Conservation (phyloP, 495 filamentous ascomycete species). For the Penicillium turbatum region DNA sequence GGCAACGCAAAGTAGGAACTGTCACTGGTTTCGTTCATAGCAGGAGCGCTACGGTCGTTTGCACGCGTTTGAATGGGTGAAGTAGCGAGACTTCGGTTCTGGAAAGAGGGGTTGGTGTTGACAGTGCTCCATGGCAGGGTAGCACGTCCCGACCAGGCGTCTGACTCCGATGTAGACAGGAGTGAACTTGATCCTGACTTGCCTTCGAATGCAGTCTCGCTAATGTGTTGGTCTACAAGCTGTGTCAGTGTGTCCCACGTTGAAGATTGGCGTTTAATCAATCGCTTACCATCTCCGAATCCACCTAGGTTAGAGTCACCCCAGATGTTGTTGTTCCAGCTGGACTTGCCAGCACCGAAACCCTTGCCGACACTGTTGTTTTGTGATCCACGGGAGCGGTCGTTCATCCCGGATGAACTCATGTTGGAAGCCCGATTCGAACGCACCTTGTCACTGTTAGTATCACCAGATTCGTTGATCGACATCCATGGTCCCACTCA, state of each 20-base stretch:
- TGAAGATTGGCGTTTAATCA: background rate
- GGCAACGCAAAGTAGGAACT: conserved; percentile 41
- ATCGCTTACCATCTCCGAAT: conserved; percentile 40
- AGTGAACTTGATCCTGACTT: conserved; percentile 65
- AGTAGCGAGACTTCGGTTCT: conserved; percentile 41
- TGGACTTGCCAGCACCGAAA: conserved; percentile 43
- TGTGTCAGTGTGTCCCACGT: conserved; percentile 6
- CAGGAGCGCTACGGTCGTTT: conserved; percentile 37
- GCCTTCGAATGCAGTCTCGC: conserved; percentile 38
- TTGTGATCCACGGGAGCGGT: conserved; percentile 37
- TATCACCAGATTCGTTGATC: background rate
- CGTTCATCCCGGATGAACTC: conserved; percentile 38
- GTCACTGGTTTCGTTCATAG: conserved; percentile 40
- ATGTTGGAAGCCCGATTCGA: conserved; percentile 39
- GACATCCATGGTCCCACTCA: conserved; percentile 15
- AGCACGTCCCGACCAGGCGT: conserved; percentile 48
- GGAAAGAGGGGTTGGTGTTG: conserved; percentile 45
- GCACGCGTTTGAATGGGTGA: conserved; percentile 48
- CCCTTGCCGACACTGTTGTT: conserved; percentile 37
- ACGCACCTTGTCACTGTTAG: conserved; percentile 27
- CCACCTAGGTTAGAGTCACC: conserved; percentile 48
- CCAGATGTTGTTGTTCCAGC: conserved; percentile 61
- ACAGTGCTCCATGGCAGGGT: conserved; percentile 53
- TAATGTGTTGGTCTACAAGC: conserved; percentile 28
- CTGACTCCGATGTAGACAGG: conserved; percentile 59